Evolutionary conservation across 192 early-diverging fungal genomes (phyloP).

Genomic region (Coemansia sp.): DNA sequence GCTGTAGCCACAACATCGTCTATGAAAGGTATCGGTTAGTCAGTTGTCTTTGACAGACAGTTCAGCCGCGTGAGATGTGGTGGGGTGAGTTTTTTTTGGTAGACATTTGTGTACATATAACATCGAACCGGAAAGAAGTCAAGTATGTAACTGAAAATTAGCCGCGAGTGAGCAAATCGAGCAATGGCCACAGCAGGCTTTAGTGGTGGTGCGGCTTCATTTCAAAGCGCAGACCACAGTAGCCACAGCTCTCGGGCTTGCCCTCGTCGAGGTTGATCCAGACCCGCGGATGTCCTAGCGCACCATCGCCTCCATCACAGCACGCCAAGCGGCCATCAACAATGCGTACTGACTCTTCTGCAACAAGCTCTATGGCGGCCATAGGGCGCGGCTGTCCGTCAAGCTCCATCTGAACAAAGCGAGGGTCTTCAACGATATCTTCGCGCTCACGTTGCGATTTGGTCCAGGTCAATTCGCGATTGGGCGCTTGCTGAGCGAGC

Average conservation of each 20-base stretch:
- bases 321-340: conserved; percentile 70
- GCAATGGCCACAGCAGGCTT: background rate
- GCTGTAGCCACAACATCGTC: background rate
- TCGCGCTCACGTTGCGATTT: conserved; percentile 68
- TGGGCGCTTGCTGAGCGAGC: conserved; percentile 67
- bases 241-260: conserved; percentile 70
- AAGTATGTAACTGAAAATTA: background rate
- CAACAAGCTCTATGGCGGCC: conserved; percentile 90
- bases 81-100: background rate
- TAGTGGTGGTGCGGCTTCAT: conserved; percentile 71
- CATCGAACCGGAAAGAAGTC: background rate
- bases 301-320: conserved; percentile 89
- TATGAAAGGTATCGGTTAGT: background rate
- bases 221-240: conserved; percentile 85
- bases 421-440: conserved; percentile 70
- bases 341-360: conserved; percentile 79
- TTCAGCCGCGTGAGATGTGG: background rate
- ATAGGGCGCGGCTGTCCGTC: conserved; percentile 82
- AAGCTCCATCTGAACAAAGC: conserved; percentile 85
- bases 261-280: conserved; percentile 82
- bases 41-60: background rate
- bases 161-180: background rate
- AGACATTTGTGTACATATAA: background rate
- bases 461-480: conserved; percentile 77
- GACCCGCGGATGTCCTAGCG: conserved; percentile 91